phyloP scores from a whole-genome alignment of 345 rosid species.

The Barbarea vulgaris region DNA sequence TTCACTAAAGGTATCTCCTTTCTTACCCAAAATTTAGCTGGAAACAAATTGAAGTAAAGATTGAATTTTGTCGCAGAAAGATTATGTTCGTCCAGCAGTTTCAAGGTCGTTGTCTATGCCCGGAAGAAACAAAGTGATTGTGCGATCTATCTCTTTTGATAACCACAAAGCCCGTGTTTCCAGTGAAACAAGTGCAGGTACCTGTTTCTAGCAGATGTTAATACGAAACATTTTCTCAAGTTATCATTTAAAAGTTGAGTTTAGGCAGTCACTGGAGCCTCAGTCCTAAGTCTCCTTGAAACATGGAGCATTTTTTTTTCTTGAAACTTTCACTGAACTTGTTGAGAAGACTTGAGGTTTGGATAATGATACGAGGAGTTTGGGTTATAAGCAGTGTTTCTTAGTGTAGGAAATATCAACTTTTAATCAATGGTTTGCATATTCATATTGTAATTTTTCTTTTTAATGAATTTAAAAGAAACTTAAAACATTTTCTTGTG shows the following conservation, averaged over 20 bases:
- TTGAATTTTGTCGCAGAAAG: slow-evolving; percentile 57
- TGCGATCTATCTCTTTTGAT: slow-evolving; percentile 73
- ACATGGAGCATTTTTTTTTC: background rate
- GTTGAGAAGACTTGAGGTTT: background rate
- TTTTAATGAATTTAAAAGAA: background rate
- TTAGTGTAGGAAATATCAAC: background rate
- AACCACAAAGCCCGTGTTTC: slow-evolving; percentile 44
- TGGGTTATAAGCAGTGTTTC: background rate
- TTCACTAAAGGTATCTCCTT: background rate
- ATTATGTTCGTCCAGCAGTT: slow-evolving; percentile 46
- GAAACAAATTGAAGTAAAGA: background rate
- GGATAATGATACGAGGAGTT: background rate
- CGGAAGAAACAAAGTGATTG: slow-evolving; percentile 74
- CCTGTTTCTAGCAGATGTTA: background rate
- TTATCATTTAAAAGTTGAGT: background rate
- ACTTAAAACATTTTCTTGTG: background rate
- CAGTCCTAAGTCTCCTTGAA: background rate
- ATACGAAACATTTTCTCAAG: background rate
- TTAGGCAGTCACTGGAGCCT: slow-evolving; percentile 5
- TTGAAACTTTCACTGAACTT: background rate
- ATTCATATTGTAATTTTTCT: background rate
- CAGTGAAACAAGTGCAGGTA: slow-evolving; percentile 61
- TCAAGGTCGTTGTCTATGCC: slow-evolving; percentile 87
- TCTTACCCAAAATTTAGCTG: background rate
- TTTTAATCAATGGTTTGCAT: background rate